phyloP scores from a whole-genome alignment of 2,329 filamentous ascomycete genomes.

The Xylaria digitata region DNA sequence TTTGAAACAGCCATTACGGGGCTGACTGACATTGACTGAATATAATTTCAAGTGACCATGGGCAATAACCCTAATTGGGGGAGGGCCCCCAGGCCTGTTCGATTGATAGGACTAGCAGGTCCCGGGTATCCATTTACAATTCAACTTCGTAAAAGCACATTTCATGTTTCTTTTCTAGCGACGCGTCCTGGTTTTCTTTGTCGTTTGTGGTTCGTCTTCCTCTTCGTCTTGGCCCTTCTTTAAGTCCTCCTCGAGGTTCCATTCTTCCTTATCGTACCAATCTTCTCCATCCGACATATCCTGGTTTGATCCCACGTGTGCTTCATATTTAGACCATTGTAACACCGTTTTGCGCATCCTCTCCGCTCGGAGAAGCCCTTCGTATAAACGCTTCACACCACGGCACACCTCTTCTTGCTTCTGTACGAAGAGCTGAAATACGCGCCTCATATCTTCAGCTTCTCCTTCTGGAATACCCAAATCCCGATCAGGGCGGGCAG shows the following conservation, averaged over 20 bases:
- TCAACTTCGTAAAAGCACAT: conserved; percentile 25
- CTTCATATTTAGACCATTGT: conserved; percentile 82
- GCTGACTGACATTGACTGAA: neutral
- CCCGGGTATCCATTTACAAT: conserved; percentile 35
- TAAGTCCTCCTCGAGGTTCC: conserved; percentile 77
- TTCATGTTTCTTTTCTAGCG: conserved; percentile 49
- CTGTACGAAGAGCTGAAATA: conserved; percentile 81
- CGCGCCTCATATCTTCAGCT: conserved; percentile 80
- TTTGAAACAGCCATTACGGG: neutral
- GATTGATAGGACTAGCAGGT: conserved; percentile 17
- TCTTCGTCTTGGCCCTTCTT: conserved; percentile 87
- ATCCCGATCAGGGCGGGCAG: conserved; percentile 74
- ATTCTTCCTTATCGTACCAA: conserved; percentile 87
- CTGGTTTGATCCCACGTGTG: conserved; percentile 71
- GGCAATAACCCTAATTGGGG: neutral
- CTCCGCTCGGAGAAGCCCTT: conserved; percentile 78
- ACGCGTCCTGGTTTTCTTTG: conserved; percentile 71
- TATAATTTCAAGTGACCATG: neutral
- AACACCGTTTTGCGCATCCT: conserved; percentile 77
- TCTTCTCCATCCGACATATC: conserved; percentile 91
- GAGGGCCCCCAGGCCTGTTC: neutral
- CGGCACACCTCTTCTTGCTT: conserved; percentile 88
- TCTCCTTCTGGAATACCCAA: conserved; percentile 77
- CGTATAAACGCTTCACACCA: conserved; percentile 73
- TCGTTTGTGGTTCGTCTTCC: conserved; percentile 75